Evolutionary conservation across 306 rosid species (phyloP).

Genomic region (Lathyrus aphaca): DNA sequence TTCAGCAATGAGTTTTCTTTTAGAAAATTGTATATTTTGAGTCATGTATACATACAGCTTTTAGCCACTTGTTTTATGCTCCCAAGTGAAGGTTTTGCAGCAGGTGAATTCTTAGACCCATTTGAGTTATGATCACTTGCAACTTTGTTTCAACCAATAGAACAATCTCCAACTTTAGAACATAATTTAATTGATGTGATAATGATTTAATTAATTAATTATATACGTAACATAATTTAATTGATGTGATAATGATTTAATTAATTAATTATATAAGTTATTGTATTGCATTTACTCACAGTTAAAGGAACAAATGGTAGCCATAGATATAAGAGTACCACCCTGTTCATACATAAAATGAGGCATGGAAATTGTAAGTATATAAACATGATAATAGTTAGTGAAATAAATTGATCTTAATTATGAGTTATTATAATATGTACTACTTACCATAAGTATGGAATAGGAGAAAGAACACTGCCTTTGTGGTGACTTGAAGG

Average conservation of each 20-base stretch:
- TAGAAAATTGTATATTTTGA: neutral
- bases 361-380: too few relatives aligned
- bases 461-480: too few relatives aligned
- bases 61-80: too few relatives aligned
- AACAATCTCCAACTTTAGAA: constrained; percentile 53
- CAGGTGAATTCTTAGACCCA: constrained; percentile 62
- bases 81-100: too few relatives aligned
- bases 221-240: neutral
- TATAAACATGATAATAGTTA: neutral
- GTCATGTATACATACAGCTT: too few relatives aligned
- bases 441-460: too few relatives aligned
- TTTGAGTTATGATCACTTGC: constrained; percentile 81
- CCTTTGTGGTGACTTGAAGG: too few relatives aligned
- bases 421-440: too few relatives aligned
- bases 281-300: constrained; percentile 54
- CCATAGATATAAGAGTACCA: constrained; percentile 81
- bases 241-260: neutral
- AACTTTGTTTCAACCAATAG: constrained; percentile 82
- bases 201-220: neutral
- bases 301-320: constrained; percentile 81
- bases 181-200: neutral
- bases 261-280: neutral
- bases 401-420: too few relatives aligned
- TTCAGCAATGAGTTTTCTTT: neutral
- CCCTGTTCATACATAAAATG: constrained; percentile 48